Evolutionary conservation across 179 eudicot genomes (phyloP).

Genomic region (Beta lomatogona): DNA sequence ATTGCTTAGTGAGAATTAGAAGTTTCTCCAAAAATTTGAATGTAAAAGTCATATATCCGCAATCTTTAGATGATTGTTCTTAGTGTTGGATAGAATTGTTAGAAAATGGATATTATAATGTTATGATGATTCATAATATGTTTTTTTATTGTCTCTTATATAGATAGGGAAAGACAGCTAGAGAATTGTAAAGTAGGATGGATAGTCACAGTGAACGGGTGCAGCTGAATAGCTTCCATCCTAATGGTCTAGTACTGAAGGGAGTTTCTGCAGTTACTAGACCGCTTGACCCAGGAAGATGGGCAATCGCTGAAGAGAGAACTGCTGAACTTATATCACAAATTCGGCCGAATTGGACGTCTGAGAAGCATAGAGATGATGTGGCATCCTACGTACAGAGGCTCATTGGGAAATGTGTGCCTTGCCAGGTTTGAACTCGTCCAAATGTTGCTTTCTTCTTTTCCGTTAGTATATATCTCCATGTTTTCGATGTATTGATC

Average conservation of each 20-base stretch:
- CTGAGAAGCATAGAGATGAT: conserved; percentile 59
- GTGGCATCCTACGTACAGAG: conserved; percentile 52
- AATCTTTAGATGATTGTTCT: neutral
- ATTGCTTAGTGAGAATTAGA: conserved; percentile 1
- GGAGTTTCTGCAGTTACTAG: conserved; percentile 40
- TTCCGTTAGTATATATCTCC: neutral
- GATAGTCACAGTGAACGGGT: conserved; percentile 37
- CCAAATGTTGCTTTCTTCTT: neutral
- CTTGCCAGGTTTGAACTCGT: conserved; percentile 51
- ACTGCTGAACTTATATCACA: conserved; percentile 46
- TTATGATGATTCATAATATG: neutral
- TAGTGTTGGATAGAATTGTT: neutral
- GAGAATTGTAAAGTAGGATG: conserved; percentile 33
- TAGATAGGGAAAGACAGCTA: conserved; percentile 12
- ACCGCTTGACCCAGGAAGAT: conserved; percentile 45
- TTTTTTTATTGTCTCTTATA: neutral
- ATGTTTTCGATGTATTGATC: neutral
- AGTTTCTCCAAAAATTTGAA: neutral
- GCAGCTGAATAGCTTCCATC: conserved; percentile 37
- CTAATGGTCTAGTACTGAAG: conserved; percentile 52
- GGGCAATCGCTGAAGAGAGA: conserved; percentile 57
- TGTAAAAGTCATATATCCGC: neutral
- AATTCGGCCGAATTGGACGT: conserved; percentile 53
- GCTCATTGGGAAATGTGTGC: conserved; percentile 47
- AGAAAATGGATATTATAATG: neutral